Evolutionary conservation across 2,329 filamentous ascomycete genomes (phyloP), one percentile per base, ranked within the genome.

Genomic region (Fusarium algeriense): DNA sequence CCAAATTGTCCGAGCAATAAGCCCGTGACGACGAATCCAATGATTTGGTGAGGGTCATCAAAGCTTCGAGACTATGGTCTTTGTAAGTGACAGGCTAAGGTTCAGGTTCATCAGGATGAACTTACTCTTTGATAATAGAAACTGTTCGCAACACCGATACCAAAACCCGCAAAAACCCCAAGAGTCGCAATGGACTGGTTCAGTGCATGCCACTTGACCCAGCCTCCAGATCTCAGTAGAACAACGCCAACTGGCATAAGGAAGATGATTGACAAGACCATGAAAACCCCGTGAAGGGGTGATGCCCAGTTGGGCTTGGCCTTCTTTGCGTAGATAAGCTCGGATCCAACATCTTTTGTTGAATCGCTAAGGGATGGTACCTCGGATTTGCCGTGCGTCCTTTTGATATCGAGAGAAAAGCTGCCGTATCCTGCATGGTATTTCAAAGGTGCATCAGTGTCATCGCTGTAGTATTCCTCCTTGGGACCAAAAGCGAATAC

Each of bases 231-330:
- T 4, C 87, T 80, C 49, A 91, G 76, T 30, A 90, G 78, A 28
- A 90, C 71, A 15, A 87, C 81, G 2, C 89, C 89, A 13, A 87
- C 67, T 1, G 89, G 89, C 76, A 89, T 85, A 49, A 90, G 71
- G 19, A 85, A 82, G 5, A 89, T 80, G 63, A 90, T 86, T 15
- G 82, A 82, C 14, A 88, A 76, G 41, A 88, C 80, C 89, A 91
- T 91, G 48, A 88, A 75, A 6, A 84, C 76, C 10, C 81, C 83
- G 52, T 89, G 85, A 7, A 82, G 78, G 7, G 82, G 81, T 1
- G 83, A 81, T 67, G 78, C 81, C 70, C 75, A 78, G 57, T 87
- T 84, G 3, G 68, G 67, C 45, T 74, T 75, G 60, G 81, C 80
- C 10, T 73, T 76, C 14, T 72, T 71, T 52, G 75, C 73, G 26